Percentiles rank a stretch among this genome's conserved stretches.
These are phyloP conservation scores for Mucor mucedo DNA, from an alignment of 371 early-diverging fungal genomes.

Conservation along the genomic window DNA sequence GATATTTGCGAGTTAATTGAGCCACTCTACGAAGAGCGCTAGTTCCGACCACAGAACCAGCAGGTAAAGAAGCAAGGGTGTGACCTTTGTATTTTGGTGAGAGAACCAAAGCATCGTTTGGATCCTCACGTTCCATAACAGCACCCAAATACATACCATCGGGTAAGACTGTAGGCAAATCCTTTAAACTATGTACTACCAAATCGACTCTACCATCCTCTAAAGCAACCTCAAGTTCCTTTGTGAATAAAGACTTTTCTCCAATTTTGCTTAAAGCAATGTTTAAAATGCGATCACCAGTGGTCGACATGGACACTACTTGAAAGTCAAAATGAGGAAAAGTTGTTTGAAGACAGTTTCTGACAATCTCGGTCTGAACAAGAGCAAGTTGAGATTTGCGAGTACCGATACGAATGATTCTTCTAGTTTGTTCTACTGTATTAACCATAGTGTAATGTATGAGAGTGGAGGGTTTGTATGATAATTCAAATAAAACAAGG, in stretches of 20 bases:
- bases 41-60: conserved; percentile 87
- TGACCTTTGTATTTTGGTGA: conserved; percentile 34
- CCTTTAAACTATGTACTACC: conserved; percentile 95
- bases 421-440: background rate
- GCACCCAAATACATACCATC: conserved; percentile 85
- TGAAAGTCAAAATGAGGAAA: conserved; percentile 58
- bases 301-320: conserved; percentile 82
- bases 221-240: conserved; percentile 89
- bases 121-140: conserved; percentile 84
- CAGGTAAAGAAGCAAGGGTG: conserved; percentile 69
- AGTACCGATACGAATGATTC: conserved; percentile 61
- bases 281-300: conserved; percentile 86
- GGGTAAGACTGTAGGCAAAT: conserved; percentile 90
- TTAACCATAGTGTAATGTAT: background rate
- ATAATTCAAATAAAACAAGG: too few relatives aligned
- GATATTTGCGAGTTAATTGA: conserved; percentile 81
- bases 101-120: conserved; percentile 86
- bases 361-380: conserved; percentile 82
- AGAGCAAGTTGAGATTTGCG: conserved; percentile 93
- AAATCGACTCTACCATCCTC: conserved; percentile 76
- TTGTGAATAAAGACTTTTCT: conserved; percentile 92
- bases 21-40: conserved; percentile 89
- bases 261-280: conserved; percentile 92
- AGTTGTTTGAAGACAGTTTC: conserved; percentile 53
- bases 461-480: background rate